Percentiles rank a stretch among this genome's conserved stretches.
Evolutionary conservation across 2,329 filamentous ascomycete genomes (phyloP).

Genomic region (Sporothrix luriei): DNA sequence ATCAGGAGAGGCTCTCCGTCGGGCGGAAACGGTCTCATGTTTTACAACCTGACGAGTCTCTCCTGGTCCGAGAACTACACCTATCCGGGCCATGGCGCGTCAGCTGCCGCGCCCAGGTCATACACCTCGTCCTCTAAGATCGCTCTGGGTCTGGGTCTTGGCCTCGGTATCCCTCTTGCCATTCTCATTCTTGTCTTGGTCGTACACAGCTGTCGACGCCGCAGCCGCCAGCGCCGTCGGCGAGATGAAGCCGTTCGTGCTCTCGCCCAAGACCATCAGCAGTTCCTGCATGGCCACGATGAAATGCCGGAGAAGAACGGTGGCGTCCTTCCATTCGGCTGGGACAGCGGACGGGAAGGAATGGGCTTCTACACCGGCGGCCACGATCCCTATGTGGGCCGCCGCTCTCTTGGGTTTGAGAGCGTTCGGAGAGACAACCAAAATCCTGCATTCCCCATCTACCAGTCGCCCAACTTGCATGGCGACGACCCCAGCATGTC

Average conservation of each 20-base stretch:
- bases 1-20: constrained; percentile 36
- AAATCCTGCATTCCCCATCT: constrained; percentile 33
- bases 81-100: constrained; percentile 44
- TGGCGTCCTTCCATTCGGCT: constrained; percentile 41
- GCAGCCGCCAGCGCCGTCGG: constrained; percentile 43
- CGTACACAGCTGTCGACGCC: constrained; percentile 54
- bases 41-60: constrained; percentile 62
- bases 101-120: constrained; percentile 29
- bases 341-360: constrained; percentile 38
- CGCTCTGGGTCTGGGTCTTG: constrained; percentile 66
- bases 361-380: constrained; percentile 52
- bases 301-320: constrained; percentile 52
- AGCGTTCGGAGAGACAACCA: constrained; percentile 47
- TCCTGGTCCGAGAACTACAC: constrained; percentile 56
- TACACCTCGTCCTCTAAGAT: constrained; percentile 48
- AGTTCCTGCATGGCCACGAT: constrained; percentile 50
- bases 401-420: constrained; percentile 54
- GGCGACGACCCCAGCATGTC: constrained; percentile 18
- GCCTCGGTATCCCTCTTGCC: constrained; percentile 61
- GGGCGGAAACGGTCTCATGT: constrained; percentile 40
- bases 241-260: constrained; percentile 53
- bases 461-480: constrained; percentile 22
- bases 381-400: constrained; percentile 45
- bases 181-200: constrained; percentile 49
- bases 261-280: constrained; percentile 54